A percentile compares a stretch with the other conserved stretches of the same genome.
Conservation (phyloP, 108 stramenopile species). For the Nannochloropsis granulata region DNA sequence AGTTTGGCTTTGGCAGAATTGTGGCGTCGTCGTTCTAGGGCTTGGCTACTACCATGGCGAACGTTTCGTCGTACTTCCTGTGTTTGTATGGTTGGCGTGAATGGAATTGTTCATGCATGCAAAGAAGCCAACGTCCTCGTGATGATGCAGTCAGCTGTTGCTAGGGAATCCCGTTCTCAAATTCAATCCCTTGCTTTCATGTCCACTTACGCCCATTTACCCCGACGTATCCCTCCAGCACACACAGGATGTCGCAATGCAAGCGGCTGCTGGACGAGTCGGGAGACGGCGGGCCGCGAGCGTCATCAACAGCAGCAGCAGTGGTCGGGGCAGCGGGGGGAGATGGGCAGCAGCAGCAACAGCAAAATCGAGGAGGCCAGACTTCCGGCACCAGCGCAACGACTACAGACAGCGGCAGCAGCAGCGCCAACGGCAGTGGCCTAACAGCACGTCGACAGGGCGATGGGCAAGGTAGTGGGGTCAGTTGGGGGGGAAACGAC, state of each 20-base stretch:
- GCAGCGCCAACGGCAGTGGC: not conserved
- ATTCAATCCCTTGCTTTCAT: too few relatives aligned
- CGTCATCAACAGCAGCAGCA: not conserved
- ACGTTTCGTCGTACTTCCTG: too few relatives aligned
- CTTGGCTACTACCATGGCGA: too few relatives aligned
- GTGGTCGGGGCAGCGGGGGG: not conserved
- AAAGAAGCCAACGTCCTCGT: too few relatives aligned
- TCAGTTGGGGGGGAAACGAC: not conserved
- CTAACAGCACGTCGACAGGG: not conserved
- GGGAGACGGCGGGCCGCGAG: not conserved
- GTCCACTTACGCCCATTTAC: too few relatives aligned
- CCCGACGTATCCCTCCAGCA: too few relatives aligned
- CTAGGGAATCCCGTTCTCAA: too few relatives aligned
- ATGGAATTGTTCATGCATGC: too few relatives aligned
- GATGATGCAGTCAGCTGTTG: too few relatives aligned
- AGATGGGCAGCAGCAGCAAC: not conserved
- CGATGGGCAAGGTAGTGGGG: not conserved
- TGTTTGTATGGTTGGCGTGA: too few relatives aligned
- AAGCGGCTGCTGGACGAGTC: not conserved
- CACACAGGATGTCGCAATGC: not conserved
- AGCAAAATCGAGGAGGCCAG: not conserved
- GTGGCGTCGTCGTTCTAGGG: too few relatives aligned
- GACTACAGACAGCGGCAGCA: not conserved
- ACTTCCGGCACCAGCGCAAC: not conserved
- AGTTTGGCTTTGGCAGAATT: too few relatives aligned